These are phyloP conservation scores for Rhizophora apiculata DNA, from an alignment of 345 rosid species.

Conservation along the genomic window DNA sequence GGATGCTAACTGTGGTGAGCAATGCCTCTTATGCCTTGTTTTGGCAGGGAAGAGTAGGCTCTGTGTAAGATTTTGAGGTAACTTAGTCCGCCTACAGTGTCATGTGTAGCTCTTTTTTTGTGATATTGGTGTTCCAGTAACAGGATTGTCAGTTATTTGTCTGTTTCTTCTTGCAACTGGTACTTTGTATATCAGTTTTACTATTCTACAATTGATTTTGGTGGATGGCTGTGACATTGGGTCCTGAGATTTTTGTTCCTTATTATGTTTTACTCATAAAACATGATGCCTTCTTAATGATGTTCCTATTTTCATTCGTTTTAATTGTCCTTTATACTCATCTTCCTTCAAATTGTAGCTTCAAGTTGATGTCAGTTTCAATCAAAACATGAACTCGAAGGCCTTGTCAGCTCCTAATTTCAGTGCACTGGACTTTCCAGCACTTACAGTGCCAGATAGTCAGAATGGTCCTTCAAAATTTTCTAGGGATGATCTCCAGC, in stretches of 20 bases:
- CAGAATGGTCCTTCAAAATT: constrained; percentile 57
- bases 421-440: constrained; percentile 81
- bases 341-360: constrained; percentile 54
- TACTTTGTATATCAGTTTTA: not conserved
- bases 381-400: constrained; percentile 70
- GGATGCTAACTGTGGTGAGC: constrained; percentile 19
- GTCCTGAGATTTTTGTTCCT: not conserved
- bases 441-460: constrained; percentile 58
- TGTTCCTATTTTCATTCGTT: too few species aligned
- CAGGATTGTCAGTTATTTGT: constrained; percentile 2
- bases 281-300: not conserved
- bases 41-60: constrained; percentile 30
- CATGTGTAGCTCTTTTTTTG: constrained; percentile 10
- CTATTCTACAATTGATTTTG: too few species aligned
- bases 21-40: constrained; percentile 28
- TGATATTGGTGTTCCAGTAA: constrained; percentile 12
- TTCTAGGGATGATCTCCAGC: constrained; percentile 67
- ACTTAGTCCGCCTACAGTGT: constrained; percentile 7
- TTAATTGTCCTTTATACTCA: not conserved
- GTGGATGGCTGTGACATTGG: not conserved
- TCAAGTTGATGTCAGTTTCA: constrained; percentile 81
- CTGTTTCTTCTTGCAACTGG: not conserved
- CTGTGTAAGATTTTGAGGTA: constrained; percentile 13
- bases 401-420: constrained; percentile 67
- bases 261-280: not conserved